Evolutionary conservation across 116 monocot genomes (phyloP), one percentile per base, ranked within the genome.

Genomic region (Cymodocea nodosa): DNA sequence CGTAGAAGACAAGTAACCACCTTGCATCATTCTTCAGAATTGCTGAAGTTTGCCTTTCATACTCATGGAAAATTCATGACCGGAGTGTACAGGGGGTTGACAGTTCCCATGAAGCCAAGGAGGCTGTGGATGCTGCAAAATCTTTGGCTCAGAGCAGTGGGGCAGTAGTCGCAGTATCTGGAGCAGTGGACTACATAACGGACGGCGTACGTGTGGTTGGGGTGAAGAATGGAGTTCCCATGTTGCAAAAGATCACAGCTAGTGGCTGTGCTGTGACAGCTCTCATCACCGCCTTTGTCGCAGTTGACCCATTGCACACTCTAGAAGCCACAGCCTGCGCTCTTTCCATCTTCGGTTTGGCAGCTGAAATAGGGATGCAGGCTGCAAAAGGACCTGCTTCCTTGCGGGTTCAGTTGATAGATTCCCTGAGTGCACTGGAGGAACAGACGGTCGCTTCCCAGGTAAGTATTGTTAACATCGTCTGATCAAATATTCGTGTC

Each of bases 171-270:
- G 90, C 87, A 16, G 90, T 95, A 24, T 87, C 90, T 20, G 90
- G 95, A 56, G 84, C 81, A 13, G 71, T 87, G 8, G 95, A 90
- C 76, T 81, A 79, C 54, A 50, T 95, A 50, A 95, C 95, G 0
- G 83, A 90, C 64, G 90, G 95, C 4, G 51, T 50, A 48, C 70
- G 37, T 17, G 76, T 80, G 5, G 65, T 87, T 13, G 79, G 69
- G 7, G 81, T 63, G 11, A 62, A 44, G 48, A 90, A 90, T 68
- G 87, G 90, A 1, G 83, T 83, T 48, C 35, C 83, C 34, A 85
- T 95, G 90, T 65, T 95, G 83, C 95, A 87, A 74, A 90, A 85
- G 70, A 87, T 90, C 51, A 95, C 95, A 0, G 95, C 87, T 13
- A 90, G 84, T 4, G 94, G 94, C 9, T 94, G 94, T 64, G 81